Evolutionary conservation across 2,329 filamentous ascomycete species (phyloP).

Genomic region (Pestalotiopsis sp.): DNA sequence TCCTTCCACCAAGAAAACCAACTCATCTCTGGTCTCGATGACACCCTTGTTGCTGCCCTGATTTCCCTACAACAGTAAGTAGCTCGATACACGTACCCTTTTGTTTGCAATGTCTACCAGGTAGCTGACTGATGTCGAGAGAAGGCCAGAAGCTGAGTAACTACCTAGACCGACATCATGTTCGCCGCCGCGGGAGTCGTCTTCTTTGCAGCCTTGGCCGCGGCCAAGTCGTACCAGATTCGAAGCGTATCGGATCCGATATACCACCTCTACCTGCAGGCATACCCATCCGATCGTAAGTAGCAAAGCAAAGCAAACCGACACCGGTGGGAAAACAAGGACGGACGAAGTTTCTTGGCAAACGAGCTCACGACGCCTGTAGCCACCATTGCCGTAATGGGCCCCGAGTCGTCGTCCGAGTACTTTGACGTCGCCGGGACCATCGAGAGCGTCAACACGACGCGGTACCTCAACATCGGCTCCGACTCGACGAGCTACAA

Average conservation of each 20-base stretch:
- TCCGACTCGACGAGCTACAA: slow-evolving; percentile 49
- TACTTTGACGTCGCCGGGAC: slow-evolving; percentile 49
- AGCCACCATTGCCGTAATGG: slow-evolving; percentile 47
- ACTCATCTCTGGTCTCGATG: too few relatives aligned
- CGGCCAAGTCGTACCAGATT: slow-evolving; percentile 47
- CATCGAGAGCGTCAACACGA: slow-evolving; percentile 50
- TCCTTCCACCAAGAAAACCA: too few relatives aligned
- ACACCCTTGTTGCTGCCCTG: too few relatives aligned
- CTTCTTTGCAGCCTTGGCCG: slow-evolving; percentile 15
- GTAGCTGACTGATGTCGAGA: too few relatives aligned
- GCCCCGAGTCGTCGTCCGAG: slow-evolving; percentile 48
- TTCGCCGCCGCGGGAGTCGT: slow-evolving; percentile 8
- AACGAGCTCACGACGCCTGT: background rate
- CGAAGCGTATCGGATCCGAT: slow-evolving; percentile 49
- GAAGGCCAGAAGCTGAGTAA: background rate
- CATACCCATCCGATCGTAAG: slow-evolving; percentile 40
- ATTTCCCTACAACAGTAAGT: too few relatives aligned
- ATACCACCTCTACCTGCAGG: slow-evolving; percentile 54
- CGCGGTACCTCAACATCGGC: slow-evolving; percentile 47
- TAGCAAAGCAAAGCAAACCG: background rate
- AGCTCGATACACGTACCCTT: too few relatives aligned
- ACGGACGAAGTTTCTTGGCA: background rate
- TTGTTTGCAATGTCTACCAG: too few relatives aligned
- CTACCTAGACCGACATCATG: slow-evolving; percentile 14
- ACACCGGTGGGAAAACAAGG: too few relatives aligned